phyloP scores from a whole-genome alignment of 1,284 basidiomycete genomes.

The Puccinia polysora region DNA sequence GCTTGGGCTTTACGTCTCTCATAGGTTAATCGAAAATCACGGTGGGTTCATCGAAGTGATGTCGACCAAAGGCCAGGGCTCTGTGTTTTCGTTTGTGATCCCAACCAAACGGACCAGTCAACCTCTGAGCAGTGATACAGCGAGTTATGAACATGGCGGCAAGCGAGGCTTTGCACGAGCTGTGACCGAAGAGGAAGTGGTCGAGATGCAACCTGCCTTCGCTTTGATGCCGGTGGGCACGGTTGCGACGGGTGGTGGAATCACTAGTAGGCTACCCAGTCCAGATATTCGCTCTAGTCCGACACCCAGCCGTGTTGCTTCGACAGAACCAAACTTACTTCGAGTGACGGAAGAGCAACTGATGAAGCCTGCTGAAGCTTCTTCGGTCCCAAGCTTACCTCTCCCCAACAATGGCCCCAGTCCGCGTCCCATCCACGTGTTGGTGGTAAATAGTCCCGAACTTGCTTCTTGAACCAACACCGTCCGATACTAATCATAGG shows the following conservation, averaged over 20 bases:
- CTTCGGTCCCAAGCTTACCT: background rate
- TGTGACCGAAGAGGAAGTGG: conserved; percentile 17
- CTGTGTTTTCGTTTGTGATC: conserved; percentile 40
- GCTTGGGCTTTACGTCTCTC: conserved; percentile 40
- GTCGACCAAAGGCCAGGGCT: conserved; percentile 40
- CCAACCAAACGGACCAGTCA: conserved; percentile 24
- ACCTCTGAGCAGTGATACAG: background rate
- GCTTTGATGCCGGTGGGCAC: conserved; percentile 22
- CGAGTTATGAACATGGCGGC: background rate
- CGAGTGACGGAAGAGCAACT: background rate
- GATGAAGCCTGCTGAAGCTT: background rate
- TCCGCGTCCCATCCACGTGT: conserved; percentile 13
- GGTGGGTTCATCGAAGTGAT: conserved; percentile 40
- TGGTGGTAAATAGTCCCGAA: conserved; percentile 18
- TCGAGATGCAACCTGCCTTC: conserved; percentile 33
- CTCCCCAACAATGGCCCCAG: background rate
- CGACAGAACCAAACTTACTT: background rate
- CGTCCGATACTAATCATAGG: too few species aligned
- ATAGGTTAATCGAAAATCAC: conserved; percentile 41
- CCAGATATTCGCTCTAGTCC: conserved; percentile 22
- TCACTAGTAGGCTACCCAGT: conserved; percentile 15
- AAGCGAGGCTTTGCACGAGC: conserved; percentile 17
- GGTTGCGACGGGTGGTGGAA: conserved; percentile 8
- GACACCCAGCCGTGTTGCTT: background rate
- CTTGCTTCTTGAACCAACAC: too few species aligned